Evolutionary conservation across 768 basidiomycete genomes (phyloP), one percentile per base, ranked within the genome.

Genomic region (Botryobasidium botryosum): DNA sequence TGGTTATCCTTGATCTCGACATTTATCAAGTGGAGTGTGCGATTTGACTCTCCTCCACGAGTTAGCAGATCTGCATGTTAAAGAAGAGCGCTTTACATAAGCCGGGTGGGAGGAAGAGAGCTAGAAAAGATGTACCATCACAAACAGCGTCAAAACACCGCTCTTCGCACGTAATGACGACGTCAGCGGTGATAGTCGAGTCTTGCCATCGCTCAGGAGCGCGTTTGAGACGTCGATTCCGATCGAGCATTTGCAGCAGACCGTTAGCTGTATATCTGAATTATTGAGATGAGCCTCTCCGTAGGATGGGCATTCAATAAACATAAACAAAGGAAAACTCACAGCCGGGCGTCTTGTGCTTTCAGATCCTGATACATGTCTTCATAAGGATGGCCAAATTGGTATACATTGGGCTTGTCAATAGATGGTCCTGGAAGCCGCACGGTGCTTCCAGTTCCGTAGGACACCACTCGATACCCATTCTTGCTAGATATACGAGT

Each of bases 161-260:
- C 60, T 99, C 94, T 64, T 97, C 94, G 60, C 94, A 99, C 4
- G 94, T 99, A 56, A 99, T 90, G 18, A 99, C 94, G 18, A 99
- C 70, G 58, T 99, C 94, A n/a, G 85, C 86, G 6, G 92, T 71
- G 1, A 73, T 75, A 56, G 66, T 80, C 44, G 72, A 83, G 36
- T 97, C 91, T 54, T 97, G 92, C 91, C 91, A 99, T 50, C 91
- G 74, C 60, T 99, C 92, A 36, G 94, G 94, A 6, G 91, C 91
- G 7, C 68, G 60, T 59, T 99, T 99, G 47, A 97, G 74, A 50
- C 75, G 74, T 44, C 94, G 66, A 64, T 99, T 99, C 29, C 94
- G 76, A 59, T 99, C 94, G 23, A 99, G 65, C 94, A 99, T 99
- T 48, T 80, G 81, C 35, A 99, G 63, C 20, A 97, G 68, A 4